Percentiles rank a stretch among this genome's conserved stretches.
phyloP scores from a whole-genome alignment of 2,329 filamentous ascomycete species.

The Calonectria pseudoturangicola region DNA sequence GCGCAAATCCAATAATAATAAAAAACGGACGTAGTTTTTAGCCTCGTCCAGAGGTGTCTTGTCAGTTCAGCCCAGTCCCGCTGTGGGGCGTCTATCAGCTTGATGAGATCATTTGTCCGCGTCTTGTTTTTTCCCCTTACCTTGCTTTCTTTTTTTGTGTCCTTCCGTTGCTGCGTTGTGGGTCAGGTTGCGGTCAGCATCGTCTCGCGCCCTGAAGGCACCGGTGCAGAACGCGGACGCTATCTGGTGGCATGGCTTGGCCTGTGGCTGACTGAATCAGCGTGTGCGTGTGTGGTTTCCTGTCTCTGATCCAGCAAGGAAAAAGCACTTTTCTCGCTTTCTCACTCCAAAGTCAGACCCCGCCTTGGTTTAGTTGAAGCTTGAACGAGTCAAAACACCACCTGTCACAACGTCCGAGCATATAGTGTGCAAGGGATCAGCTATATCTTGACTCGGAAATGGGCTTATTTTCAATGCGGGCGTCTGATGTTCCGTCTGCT shows the following conservation, averaged over 20 bases:
- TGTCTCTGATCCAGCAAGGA: constrained; percentile 10
- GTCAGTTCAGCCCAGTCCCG: constrained; percentile 20
- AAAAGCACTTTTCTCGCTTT: constrained; percentile 14
- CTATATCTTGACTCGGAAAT: constrained; percentile 26
- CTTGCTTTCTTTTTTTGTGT: constrained; percentile 14
- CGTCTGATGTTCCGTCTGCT: constrained; percentile 4
- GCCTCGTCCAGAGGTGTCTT: constrained; percentile 10
- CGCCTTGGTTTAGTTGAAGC: constrained; percentile 9
- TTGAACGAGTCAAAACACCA: constrained; percentile 22
- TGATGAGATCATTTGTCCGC: constrained; percentile 31
- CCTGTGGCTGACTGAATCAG: constrained; percentile 21
- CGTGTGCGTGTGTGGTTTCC: constrained; percentile 2
- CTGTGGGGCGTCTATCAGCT: constrained; percentile 18
- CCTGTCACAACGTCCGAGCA: constrained; percentile 19
- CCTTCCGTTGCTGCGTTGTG: not conserved
- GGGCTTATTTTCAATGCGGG: constrained; percentile 22
- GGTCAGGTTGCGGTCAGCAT: constrained; percentile 13
- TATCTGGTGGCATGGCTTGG: constrained; percentile 23
- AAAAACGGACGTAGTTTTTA: not conserved
- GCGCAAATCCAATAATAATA: not conserved
- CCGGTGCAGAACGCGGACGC: constrained; percentile 30
- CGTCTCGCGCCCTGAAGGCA: constrained; percentile 21
- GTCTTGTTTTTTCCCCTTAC: not conserved
- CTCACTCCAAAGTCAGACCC: constrained; percentile 4
- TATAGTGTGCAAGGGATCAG: constrained; percentile 21